These are phyloP conservation scores for Macroventuria anomochaeta DNA, from an alignment of 2,329 filamentous ascomycete species.

Conservation along the genomic window DNA sequence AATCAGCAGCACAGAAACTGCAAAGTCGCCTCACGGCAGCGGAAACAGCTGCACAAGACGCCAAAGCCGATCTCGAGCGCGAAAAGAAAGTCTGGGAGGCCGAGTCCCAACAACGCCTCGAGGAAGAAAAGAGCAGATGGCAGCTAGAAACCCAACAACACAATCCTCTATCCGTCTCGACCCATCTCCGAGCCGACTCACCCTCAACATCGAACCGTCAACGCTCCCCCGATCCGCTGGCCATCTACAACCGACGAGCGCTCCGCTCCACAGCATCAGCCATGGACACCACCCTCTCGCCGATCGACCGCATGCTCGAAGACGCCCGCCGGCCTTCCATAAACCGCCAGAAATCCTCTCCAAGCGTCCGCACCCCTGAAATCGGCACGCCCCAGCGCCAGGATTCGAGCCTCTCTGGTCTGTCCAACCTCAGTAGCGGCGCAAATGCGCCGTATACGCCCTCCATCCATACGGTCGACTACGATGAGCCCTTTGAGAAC, in stretches of 20 bases:
- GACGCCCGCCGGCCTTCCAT: slow-evolving; percentile 47
- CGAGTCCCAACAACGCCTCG: slow-evolving; percentile 64
- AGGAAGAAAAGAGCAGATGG: slow-evolving; percentile 70
- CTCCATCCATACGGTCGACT: slow-evolving; percentile 53
- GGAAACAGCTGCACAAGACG: slow-evolving; percentile 67
- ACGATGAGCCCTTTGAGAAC: slow-evolving; percentile 61
- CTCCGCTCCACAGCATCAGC: slow-evolving; percentile 41
- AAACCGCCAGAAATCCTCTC: slow-evolving; percentile 40
- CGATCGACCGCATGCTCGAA: slow-evolving; percentile 47
- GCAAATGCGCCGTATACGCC: slow-evolving; percentile 51
- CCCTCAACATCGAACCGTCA: slow-evolving; percentile 49
- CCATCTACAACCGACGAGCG: slow-evolving; percentile 40
- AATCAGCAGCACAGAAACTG: slow-evolving; percentile 66
- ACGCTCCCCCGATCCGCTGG: slow-evolving; percentile 48
- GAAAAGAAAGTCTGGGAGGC: slow-evolving; percentile 66
- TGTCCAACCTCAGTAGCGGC: slow-evolving; percentile 46
- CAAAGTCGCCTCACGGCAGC: slow-evolving; percentile 69
- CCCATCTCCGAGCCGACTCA: slow-evolving; percentile 48
- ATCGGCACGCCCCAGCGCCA: slow-evolving; percentile 43
- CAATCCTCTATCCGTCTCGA: slow-evolving; percentile 27
- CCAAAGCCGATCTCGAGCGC: slow-evolving; percentile 62
- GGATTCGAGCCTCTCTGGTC: slow-evolving; percentile 42
- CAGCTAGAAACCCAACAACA: slow-evolving; percentile 55
- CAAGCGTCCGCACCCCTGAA: slow-evolving; percentile 46
- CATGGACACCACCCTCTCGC: slow-evolving; percentile 40